These are phyloP conservation scores for Tetrahymena borealis DNA, from an alignment of 73 alveolate species.

Conservation along the genomic window DNA sequence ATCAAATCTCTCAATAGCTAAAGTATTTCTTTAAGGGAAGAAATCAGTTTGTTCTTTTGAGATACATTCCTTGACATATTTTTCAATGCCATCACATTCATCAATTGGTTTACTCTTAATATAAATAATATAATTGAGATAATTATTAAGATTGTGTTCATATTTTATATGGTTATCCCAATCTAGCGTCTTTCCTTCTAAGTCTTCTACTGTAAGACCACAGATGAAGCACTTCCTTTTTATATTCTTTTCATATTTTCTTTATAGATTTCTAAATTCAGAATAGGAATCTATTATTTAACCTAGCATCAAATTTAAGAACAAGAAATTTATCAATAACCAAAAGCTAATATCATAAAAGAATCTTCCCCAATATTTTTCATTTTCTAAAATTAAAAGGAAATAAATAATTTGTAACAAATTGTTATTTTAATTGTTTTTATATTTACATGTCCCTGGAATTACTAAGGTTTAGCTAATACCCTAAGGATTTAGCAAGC, in stretches of 20 bases:
- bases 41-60: background rate
- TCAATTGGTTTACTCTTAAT: conserved; percentile 12
- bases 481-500: conserved; percentile 81
- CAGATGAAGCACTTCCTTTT: conserved; percentile 73
- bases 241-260: conserved; percentile 47
- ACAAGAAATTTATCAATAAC: conserved; percentile 56
- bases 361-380: conserved; percentile 43
- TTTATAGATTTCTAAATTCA: conserved; percentile 56
- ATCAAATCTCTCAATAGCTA: background rate
- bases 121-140: conserved; percentile 40
- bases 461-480: conserved; percentile 60
- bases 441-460: background rate
- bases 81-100: conserved; percentile 47
- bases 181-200: conserved; percentile 14
- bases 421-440: background rate
- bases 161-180: conserved; percentile 37
- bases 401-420: background rate
- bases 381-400: background rate
- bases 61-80: conserved; percentile 22
- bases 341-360: conserved; percentile 68
- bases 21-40: background rate
- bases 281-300: conserved; percentile 74
- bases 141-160: conserved; percentile 51
- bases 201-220: conserved; percentile 58
- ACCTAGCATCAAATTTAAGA: conserved; percentile 61